phyloP scores from a whole-genome alignment of 139 green algal genomes.

The Chlamydomonas schloesseri region DNA sequence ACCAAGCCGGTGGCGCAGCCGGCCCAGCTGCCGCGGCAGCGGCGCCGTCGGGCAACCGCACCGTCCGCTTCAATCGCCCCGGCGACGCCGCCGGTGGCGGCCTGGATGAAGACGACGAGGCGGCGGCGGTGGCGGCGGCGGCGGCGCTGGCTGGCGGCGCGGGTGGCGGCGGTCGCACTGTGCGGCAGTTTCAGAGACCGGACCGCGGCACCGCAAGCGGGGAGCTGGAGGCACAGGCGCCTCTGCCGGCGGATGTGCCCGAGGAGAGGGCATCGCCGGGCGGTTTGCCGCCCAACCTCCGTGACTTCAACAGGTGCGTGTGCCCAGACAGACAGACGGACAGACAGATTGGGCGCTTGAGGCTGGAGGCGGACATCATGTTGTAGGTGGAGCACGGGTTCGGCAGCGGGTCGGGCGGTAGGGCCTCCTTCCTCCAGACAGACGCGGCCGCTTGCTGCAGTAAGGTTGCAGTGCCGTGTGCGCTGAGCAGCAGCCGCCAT shows the following conservation, averaged over 20 bases:
- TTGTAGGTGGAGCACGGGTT: too few relatives aligned
- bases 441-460: too few relatives aligned
- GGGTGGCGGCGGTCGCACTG: not conserved
- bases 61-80: slow-evolving; percentile 7
- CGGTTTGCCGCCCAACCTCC: slow-evolving; percentile 11
- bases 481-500: too few relatives aligned
- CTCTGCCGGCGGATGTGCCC: not conserved
- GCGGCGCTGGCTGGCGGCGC: slow-evolving; percentile 1
- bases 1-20: not conserved
- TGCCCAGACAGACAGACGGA: too few relatives aligned
- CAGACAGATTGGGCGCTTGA: too few relatives aligned
- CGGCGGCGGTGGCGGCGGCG: not conserved
- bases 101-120: slow-evolving; percentile 2
- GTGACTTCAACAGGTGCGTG: slow-evolving; percentile 27
- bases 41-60: not conserved
- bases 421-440: too few relatives aligned
- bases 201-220: not conserved
- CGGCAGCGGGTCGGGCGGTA: too few relatives aligned
- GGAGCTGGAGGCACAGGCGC: not conserved
- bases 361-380: too few relatives aligned
- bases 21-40: not conserved
- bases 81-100: slow-evolving; percentile 5
- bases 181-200: slow-evolving; percentile 11
- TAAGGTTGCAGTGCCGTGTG: too few relatives aligned
- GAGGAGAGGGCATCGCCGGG: not conserved